phyloP scores from a whole-genome alignment of 345 rosid genomes.

The Aurinia saxatilis region DNA sequence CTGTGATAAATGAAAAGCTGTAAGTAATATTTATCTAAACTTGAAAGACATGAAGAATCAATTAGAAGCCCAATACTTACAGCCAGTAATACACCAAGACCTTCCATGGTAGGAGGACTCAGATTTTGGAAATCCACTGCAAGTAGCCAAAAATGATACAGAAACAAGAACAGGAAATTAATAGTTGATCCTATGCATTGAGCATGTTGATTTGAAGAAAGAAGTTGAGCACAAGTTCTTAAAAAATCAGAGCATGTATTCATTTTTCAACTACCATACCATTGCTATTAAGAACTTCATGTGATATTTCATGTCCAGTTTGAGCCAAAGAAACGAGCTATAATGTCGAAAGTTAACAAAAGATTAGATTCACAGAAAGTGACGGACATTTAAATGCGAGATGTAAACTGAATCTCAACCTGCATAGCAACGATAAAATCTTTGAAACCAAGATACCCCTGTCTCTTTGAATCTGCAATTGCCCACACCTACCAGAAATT shows the following conservation, averaged over 20 bases:
- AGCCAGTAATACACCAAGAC: slow-evolving; percentile 45
- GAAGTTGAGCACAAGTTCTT: not conserved
- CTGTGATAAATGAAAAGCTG: slow-evolving; percentile 25
- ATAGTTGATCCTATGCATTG: not conserved
- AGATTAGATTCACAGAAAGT: slow-evolving; percentile 18
- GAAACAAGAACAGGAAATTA: not conserved
- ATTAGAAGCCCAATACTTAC: slow-evolving; percentile 31
- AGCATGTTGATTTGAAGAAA: not conserved
- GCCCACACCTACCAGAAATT: slow-evolving; percentile 68
- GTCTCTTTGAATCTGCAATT: slow-evolving; percentile 80
- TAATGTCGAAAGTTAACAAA: slow-evolving; percentile 9
- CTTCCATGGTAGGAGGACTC: slow-evolving; percentile 71
- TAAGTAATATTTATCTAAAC: not conserved
- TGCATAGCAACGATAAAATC: slow-evolving; percentile 75
- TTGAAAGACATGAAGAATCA: not conserved
- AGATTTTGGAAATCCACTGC: slow-evolving; percentile 60
- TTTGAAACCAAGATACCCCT: slow-evolving; percentile 69
- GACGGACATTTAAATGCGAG: not conserved
- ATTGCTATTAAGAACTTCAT: slow-evolving; percentile 41
- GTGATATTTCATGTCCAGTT: slow-evolving; percentile 51
- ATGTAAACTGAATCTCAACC: slow-evolving; percentile 25
- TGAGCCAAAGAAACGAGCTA: slow-evolving; percentile 80
- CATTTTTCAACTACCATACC: slow-evolving; percentile 22
- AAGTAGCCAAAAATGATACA: not conserved
- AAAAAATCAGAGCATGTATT: not conserved